These are phyloP conservation scores for Ophiostoma ips DNA, from an alignment of 2,329 filamentous ascomycete genomes.

Conservation along the genomic window DNA sequence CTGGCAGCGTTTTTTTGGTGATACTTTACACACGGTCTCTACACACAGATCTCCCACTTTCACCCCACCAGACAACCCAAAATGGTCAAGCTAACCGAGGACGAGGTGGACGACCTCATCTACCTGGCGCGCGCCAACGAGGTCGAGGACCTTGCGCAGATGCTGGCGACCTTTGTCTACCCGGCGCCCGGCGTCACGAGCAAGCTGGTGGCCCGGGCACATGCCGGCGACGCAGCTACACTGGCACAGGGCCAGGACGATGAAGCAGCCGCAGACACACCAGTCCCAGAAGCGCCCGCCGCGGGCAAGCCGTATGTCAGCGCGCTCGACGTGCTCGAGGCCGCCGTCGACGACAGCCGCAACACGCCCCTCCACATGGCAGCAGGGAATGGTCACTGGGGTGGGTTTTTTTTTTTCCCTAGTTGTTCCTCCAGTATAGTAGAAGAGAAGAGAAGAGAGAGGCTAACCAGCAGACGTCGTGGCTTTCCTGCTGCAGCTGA, in stretches of 20 bases:
- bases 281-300: background rate
- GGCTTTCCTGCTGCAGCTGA: background rate
- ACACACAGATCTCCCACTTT: background rate
- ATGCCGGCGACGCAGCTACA: background rate
- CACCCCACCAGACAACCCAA: background rate
- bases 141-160: constrained; percentile 47
- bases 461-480: background rate
- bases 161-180: constrained; percentile 44
- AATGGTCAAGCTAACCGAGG: constrained; percentile 44
- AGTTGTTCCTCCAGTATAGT: background rate
- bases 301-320: constrained; percentile 22
- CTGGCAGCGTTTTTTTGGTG: constrained; percentile 13
- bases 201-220: background rate
- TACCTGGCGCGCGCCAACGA: constrained; percentile 77
- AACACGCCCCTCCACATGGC: constrained; percentile 86
- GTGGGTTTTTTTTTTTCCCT: constrained; percentile 35
- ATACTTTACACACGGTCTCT: too few species aligned
- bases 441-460: too few species aligned
- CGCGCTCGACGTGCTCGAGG: constrained; percentile 46
- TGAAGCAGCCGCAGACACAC: background rate
- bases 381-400: constrained; percentile 73
- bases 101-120: constrained; percentile 82
- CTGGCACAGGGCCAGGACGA: background rate
- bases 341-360: constrained; percentile 59
- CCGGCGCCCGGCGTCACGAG: background rate